Conservation (phyloP, 495 filamentous ascomycete species). For the Hypoxylon perforatum region DNA sequence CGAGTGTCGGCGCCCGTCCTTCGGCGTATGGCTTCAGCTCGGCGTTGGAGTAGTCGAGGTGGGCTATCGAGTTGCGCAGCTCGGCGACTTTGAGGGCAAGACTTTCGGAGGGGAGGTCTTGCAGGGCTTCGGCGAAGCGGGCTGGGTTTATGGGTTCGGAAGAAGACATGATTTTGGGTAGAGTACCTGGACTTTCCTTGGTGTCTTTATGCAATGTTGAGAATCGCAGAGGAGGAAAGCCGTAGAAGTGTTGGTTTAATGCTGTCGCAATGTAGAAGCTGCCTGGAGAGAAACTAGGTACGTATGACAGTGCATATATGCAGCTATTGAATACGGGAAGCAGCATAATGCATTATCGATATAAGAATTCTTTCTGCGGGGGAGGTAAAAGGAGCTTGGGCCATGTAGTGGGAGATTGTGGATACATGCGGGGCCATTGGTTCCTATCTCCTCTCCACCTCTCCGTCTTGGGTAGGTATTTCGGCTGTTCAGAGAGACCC, state of each 20-base stretch:
- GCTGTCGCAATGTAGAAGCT: conserved; percentile 38
- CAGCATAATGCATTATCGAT: conserved; percentile 15
- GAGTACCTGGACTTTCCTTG: neutral
- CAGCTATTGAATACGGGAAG: too few species aligned
- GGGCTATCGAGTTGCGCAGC: conserved; percentile 82
- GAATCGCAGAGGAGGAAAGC: neutral
- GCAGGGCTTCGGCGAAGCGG: conserved; percentile 77
- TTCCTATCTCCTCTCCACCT: conserved; percentile 13
- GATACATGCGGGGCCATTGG: conserved; percentile 13
- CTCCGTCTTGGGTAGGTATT: conserved; percentile 13
- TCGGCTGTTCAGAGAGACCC: conserved; percentile 29
- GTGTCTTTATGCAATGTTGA: neutral
- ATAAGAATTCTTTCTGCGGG: conserved; percentile 22
- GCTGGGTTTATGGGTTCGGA: conserved; percentile 68
- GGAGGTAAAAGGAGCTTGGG: conserved; percentile 31
- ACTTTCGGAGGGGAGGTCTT: conserved; percentile 73
- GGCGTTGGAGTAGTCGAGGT: conserved; percentile 81
- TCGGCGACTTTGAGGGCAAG: conserved; percentile 85
- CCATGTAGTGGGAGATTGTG: conserved; percentile 4
- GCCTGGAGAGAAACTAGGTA: conserved; percentile 29
- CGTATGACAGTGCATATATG: neutral
- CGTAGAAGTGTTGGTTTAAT: conserved; percentile 7
- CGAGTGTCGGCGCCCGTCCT: conserved; percentile 41
- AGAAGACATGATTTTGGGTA: conserved; percentile 49
- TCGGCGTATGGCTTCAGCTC: conserved; percentile 73